Percentiles rank a stretch among this genome's conserved stretches.
Conservation (phyloP, 805 yeast genomes). For the Millerozyma miso region DNA sequence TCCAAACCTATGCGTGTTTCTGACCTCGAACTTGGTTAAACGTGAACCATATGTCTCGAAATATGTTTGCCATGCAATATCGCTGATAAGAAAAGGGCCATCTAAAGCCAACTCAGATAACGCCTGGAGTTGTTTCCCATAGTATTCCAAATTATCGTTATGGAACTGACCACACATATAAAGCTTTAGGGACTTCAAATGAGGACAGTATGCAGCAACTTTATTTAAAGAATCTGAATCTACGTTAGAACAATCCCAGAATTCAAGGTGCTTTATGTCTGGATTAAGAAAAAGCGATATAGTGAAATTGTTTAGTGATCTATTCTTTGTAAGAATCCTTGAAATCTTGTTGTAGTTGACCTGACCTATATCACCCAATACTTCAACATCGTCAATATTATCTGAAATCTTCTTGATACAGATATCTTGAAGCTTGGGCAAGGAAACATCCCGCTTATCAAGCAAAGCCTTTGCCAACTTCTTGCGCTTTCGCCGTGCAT, state of each 20-base stretch:
- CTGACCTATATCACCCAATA: constrained; percentile 81
- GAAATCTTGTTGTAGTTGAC: constrained; percentile 68
- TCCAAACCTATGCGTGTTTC: constrained; percentile 80
- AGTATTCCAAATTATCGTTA: constrained; percentile 67
- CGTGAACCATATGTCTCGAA: constrained; percentile 55
- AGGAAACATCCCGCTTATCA: constrained; percentile 57
- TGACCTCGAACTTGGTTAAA: constrained; percentile 56
- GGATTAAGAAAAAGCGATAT: constrained; percentile 69
- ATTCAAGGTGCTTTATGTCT: constrained; percentile 51
- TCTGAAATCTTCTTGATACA: constrained; percentile 67
- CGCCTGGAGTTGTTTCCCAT: constrained; percentile 51
- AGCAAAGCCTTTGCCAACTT: constrained; percentile 80
- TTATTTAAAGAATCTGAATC: constrained; percentile 59
- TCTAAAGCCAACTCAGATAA: constrained; percentile 62
- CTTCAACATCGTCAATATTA: constrained; percentile 71
- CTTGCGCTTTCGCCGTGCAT: constrained; percentile 70
- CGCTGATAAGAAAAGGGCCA: constrained; percentile 86
- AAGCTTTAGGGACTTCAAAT: constrained; percentile 58
- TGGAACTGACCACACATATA: constrained; percentile 93
- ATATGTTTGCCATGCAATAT: constrained; percentile 70
- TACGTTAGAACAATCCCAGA: constrained; percentile 91
- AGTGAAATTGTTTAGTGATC: constrained; percentile 73
- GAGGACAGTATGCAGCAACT: constrained; percentile 77
- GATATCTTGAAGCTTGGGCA: constrained; percentile 76
- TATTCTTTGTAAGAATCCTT: constrained; percentile 72